A percentile compares a stretch with the other conserved stretches of the same genome.
Conservation (phyloP, 805 yeast species). For the Monosporozyma aerobia region DNA sequence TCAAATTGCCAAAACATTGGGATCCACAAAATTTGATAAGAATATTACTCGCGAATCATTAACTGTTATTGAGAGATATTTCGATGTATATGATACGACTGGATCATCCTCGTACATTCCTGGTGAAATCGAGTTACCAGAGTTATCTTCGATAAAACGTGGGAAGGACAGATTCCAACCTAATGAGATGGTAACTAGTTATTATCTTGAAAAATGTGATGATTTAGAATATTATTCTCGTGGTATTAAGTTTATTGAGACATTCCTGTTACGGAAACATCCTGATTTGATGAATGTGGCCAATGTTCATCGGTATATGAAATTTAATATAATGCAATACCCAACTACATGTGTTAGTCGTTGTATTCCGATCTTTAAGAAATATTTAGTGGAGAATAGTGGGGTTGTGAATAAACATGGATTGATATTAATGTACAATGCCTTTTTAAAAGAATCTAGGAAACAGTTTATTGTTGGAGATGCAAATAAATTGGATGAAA, state of each 20-base stretch:
- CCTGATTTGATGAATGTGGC: conserved; percentile 13
- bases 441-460: conserved; percentile 19
- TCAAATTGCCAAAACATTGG: conserved; percentile 9
- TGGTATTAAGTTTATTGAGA: conserved; percentile 13
- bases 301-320: conserved; percentile 14
- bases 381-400: conserved; percentile 7
- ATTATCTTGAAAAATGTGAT: conserved; percentile 14
- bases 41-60: conserved; percentile 5
- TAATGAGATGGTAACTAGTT: conserved; percentile 13
- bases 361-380: conserved; percentile 10
- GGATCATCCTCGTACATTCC: background rate
- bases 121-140: conserved; percentile 5
- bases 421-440: conserved; percentile 17
- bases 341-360: conserved; percentile 14
- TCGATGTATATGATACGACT: conserved; percentile 4
- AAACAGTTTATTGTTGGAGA: conserved; percentile 11
- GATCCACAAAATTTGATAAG: conserved; percentile 7
- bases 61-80: conserved; percentile 13
- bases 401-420: conserved; percentile 10
- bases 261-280: conserved; percentile 1
- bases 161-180: conserved; percentile 9
- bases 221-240: conserved; percentile 10
- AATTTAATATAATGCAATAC: conserved; percentile 5
- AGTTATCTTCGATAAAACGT: conserved; percentile 11
- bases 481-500: conserved; percentile 3